Percentiles rank a stretch among this genome's conserved stretches.
These are phyloP conservation scores for Gynochthodes officinalis DNA, from an alignment of 257 asterid species.

Conservation along the genomic window DNA sequence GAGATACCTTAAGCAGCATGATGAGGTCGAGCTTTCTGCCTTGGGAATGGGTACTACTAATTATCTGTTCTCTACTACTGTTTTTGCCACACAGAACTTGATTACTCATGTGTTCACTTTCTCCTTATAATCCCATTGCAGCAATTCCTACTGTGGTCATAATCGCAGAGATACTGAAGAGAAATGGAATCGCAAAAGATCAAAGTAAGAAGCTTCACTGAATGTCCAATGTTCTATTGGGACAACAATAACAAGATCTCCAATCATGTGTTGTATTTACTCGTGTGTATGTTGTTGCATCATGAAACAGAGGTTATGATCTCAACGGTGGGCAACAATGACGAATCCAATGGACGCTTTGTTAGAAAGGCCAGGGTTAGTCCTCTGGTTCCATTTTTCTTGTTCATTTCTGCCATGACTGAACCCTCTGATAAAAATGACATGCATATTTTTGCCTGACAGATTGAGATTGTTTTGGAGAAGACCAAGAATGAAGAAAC, in stretches of 20 bases:
- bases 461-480: constrained; percentile 19
- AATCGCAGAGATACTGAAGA: constrained; percentile 28
- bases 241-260: background rate
- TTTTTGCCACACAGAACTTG: background rate
- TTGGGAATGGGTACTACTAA: constrained; percentile 23
- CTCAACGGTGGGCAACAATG: constrained; percentile 18
- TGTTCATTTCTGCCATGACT: background rate
- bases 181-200: constrained; percentile 16
- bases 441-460: background rate
- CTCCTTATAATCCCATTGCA: background rate
- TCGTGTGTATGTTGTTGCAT: background rate
- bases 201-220: constrained; percentile 13
- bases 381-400: background rate
- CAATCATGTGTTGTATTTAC: background rate
- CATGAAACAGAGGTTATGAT: constrained; percentile 9
- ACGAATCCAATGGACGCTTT: constrained; percentile 6
- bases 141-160: constrained; percentile 27
- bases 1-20: constrained; percentile 20
- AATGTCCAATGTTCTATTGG: background rate
- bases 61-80: background rate
- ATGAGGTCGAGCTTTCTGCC: constrained; percentile 25
- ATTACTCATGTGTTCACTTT: background rate
- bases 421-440: background rate
- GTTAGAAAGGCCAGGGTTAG: constrained; percentile 22
- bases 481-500: background rate